Evolutionary conservation across 176 grass and related monocot genomes (phyloP), one percentile per base, ranked within the genome.

Genomic region (Guadua angustifolia): DNA sequence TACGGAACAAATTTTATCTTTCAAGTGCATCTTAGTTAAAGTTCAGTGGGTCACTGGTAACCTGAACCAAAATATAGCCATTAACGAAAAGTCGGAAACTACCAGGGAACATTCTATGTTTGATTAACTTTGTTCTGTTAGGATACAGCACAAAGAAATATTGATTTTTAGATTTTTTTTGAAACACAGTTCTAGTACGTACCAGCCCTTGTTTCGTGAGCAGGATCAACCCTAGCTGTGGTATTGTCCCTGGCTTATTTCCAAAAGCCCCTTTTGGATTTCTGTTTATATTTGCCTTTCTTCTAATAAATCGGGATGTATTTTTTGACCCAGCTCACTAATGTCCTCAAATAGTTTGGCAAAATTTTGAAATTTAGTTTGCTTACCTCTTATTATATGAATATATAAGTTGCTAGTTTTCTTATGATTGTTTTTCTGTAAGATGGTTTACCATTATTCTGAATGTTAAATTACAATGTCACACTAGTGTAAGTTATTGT

Each of bases 361-460:
- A 57, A 66, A 33, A 1, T 22, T 45, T 43, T 65, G 9, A 58
- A 42, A 7, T 64, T 64, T 21, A 40, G 9, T 61, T 61, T 19
- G 9, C 12, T 15, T 71, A 29, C 15, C 36, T 65, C 8, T 75
- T 44, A 14, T 46, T 38, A 13, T 60, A 21, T 63, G 42, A 49
- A 42, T 55, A 42, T 55, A 69, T 50, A 66, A 39, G 47, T 69
- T 80, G 33, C 29, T 51, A 51, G 25, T 67, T 42, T 81, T 7
- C 19, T 75, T 39, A n/a, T 61, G 12, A 11, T 21, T 2, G 45
- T 40, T 82, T 32, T 82, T 15, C 4, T 82, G 1, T 46, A 24
- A 66, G 63, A 82, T 36, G 63, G 9, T 3, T 49, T 73, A 36
- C 38, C 25, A 57, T 65, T 47, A 65, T 55, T 83, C 40, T 32